phyloP scores from a whole-genome alignment of 805 yeast genomes.

The Yamadazyma philogaea region DNA sequence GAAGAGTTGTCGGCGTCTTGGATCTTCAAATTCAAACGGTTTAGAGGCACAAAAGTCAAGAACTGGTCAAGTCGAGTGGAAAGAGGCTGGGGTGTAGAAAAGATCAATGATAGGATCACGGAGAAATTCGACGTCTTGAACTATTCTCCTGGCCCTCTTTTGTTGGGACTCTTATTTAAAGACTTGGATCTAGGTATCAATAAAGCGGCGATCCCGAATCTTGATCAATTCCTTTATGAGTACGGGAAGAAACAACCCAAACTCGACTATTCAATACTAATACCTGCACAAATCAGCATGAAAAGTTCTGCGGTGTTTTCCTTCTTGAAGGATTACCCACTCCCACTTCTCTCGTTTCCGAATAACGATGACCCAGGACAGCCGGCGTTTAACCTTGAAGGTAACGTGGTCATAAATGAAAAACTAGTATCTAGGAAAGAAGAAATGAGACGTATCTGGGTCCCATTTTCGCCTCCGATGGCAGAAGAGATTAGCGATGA shows the following conservation, averaged over 20 bases:
- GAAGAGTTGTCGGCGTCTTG: conserved; percentile 31
- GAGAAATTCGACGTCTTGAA: conserved; percentile 35
- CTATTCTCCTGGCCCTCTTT: conserved; percentile 32
- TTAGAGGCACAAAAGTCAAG: conserved; percentile 20
- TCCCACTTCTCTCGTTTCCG: conserved; percentile 56
- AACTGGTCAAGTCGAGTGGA: conserved; percentile 26
- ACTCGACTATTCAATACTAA: conserved; percentile 51
- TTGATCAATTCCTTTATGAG: conserved; percentile 35
- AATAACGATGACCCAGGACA: conserved; percentile 20
- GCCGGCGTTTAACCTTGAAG: conserved; percentile 30
- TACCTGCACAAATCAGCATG: conserved; percentile 48
- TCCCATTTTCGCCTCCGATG: conserved; percentile 57
- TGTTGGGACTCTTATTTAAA: conserved; percentile 27
- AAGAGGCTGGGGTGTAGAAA: conserved; percentile 35
- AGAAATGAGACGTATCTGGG: conserved; percentile 49
- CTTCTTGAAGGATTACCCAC: conserved; percentile 52
- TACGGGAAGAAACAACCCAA: conserved; percentile 52
- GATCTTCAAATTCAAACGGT: conserved; percentile 30
- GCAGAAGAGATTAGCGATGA: conserved; percentile 29
- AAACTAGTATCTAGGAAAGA: conserved; percentile 42
- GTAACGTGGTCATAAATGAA: conserved; percentile 58
- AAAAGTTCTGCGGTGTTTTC: conserved; percentile 42
- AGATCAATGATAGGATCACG: conserved; percentile 25
- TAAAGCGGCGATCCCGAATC: conserved; percentile 26
- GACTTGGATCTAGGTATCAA: conserved; percentile 30